phyloP scores from a whole-genome alignment of 169 alveolate genomes.

The Plasmodium chabaudi region DNA sequence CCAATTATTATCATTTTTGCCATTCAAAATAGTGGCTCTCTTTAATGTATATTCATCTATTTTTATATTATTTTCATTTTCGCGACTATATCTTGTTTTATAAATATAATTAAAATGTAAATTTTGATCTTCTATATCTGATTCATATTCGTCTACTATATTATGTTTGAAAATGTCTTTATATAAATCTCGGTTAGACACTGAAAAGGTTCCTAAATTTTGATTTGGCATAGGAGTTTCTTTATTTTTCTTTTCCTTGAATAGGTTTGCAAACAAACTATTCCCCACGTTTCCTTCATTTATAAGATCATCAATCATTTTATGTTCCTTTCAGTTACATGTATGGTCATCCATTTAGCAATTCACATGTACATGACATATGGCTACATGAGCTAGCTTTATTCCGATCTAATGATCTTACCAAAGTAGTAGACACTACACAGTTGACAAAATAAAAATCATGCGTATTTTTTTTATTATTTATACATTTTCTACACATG shows the following conservation, averaged over 20 bases:
- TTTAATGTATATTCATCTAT: slow-evolving; percentile 64
- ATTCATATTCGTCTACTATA: slow-evolving; percentile 16
- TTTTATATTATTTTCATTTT: slow-evolving; percentile 12
- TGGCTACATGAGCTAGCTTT: background rate
- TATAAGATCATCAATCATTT: background rate
- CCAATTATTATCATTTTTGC: background rate
- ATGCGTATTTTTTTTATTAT: too few species aligned
- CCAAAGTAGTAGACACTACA: too few species aligned
- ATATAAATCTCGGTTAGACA: background rate
- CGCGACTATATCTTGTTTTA: slow-evolving; percentile 53
- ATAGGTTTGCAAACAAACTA: background rate
- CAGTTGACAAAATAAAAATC: too few species aligned
- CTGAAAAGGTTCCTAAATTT: slow-evolving; percentile 10
- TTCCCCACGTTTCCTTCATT: background rate
- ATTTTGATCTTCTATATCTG: background rate
- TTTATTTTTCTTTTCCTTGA: background rate
- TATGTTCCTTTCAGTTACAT: background rate
- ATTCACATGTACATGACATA: too few species aligned
- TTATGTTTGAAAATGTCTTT: slow-evolving; percentile 4
- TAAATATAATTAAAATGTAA: slow-evolving; percentile 7
- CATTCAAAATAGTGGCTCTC: background rate
- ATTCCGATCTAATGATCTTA: background rate
- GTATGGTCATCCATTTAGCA: too few species aligned
- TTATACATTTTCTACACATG: too few species aligned
- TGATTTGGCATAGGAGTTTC: background rate